These are phyloP conservation scores for Haplosporangium sp. DNA, from an alignment of 371 early-diverging fungal genomes.

Conservation along the genomic window DNA sequence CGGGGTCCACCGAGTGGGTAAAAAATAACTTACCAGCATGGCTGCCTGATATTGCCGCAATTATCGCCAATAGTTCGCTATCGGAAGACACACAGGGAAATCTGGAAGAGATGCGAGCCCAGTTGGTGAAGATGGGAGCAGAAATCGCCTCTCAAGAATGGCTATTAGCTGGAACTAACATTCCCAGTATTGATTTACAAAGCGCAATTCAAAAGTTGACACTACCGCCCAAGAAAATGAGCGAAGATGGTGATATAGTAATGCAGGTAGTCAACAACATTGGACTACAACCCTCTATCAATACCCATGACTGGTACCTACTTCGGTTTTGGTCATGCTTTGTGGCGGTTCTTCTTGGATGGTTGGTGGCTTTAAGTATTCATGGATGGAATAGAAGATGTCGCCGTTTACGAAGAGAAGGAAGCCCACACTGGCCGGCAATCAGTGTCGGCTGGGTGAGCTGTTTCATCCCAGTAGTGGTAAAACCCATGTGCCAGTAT, in stretches of 20 bases:
- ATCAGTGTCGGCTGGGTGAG: constrained; percentile 63
- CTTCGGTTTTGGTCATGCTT: constrained; percentile 49
- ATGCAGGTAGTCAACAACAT: constrained; percentile 51
- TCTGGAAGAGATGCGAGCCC: constrained; percentile 18
- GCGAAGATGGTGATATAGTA: constrained; percentile 37
- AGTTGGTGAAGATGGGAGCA: constrained; percentile 14
- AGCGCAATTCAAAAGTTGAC: background rate
- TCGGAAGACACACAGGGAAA: background rate
- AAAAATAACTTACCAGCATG: constrained; percentile 14
- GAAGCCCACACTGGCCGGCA: constrained; percentile 22
- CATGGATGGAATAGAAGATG: constrained; percentile 46
- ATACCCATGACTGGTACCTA: constrained; percentile 51
- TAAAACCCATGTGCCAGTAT: constrained; percentile 29
- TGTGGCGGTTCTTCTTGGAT: constrained; percentile 27
- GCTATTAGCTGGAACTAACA: background rate
- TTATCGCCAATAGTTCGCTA: constrained; percentile 17
- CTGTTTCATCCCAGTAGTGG: constrained; percentile 70
- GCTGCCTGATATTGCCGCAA: constrained; percentile 30
- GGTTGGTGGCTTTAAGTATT: constrained; percentile 31
- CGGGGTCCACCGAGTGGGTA: constrained; percentile 18
- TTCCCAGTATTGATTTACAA: background rate
- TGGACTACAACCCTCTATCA: constrained; percentile 44
- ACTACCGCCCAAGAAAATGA: background rate
- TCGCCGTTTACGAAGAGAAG: constrained; percentile 29
- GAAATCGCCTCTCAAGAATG: constrained; percentile 1